Conservation (phyloP, 768 basidiomycete genomes). For the Lentinula raphanica region DNA sequence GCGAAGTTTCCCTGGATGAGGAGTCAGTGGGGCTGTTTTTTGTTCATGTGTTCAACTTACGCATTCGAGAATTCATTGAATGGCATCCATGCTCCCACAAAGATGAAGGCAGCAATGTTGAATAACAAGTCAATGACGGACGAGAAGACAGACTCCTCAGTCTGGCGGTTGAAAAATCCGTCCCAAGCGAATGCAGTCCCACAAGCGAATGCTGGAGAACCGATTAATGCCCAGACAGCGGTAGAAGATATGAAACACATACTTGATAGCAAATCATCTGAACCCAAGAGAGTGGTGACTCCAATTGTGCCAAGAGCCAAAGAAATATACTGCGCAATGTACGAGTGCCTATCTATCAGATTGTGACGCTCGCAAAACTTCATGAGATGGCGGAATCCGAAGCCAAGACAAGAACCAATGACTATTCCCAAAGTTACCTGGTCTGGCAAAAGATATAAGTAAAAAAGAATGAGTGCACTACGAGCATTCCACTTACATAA, state of each 20-base stretch:
- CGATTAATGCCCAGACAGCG: neutral
- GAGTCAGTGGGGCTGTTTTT: neutral
- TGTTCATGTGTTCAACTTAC: conserved; percentile 6
- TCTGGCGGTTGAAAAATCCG: conserved; percentile 88
- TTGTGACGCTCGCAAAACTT: conserved; percentile 84
- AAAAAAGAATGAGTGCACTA: neutral
- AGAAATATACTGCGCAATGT: conserved; percentile 86
- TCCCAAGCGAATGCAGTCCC: conserved; percentile 98
- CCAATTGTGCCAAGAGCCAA: conserved; percentile 84
- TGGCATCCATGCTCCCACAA: conserved; percentile 97
- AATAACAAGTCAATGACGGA: conserved; percentile 95
- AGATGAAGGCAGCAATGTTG: conserved; percentile 94
- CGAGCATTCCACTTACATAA: conserved; percentile 51
- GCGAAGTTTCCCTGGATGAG: conserved; percentile 19
- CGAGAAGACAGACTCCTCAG: conserved; percentile 92
- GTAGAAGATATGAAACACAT: neutral
- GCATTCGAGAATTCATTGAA: conserved; percentile 72
- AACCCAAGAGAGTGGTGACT: conserved; percentile 76
- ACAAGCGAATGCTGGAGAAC: conserved; percentile 63
- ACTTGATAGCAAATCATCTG: conserved; percentile 87
- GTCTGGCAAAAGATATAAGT: conserved; percentile 39
- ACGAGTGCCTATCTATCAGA: conserved; percentile 90
- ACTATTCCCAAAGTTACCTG: conserved; percentile 71
- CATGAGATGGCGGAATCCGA: conserved; percentile 82
- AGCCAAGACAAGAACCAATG: conserved; percentile 73